Percentiles rank a stretch among this genome's conserved stretches.
phyloP scores from a whole-genome alignment of 257 asterid species.

The Jacaranda copaia region DNA sequence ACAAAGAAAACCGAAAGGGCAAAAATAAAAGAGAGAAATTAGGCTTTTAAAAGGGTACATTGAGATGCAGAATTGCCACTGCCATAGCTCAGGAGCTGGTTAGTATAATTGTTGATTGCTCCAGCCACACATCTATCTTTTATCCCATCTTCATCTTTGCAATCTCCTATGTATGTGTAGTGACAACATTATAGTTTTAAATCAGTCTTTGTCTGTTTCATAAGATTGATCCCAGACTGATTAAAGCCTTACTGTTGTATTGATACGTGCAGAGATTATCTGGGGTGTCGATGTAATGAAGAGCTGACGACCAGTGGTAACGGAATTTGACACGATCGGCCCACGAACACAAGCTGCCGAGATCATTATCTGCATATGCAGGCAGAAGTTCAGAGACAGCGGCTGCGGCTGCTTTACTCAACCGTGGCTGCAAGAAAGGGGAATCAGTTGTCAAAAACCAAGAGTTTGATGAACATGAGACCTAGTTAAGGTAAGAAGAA shows the following conservation, averaged over 20 bases:
- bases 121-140: constrained; percentile 84
- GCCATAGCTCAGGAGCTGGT: constrained; percentile 65
- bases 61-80: constrained; percentile 44
- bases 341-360: constrained; percentile 83
- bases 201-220: background rate
- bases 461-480: background rate
- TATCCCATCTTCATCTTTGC: constrained; percentile 79
- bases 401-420: constrained; percentile 70
- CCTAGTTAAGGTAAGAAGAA: background rate
- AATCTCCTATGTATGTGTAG: constrained; percentile 61
- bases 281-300: constrained; percentile 83
- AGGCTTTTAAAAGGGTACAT: constrained; percentile 42
- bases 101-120: constrained; percentile 88
- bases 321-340: constrained; percentile 75
- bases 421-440: constrained; percentile 54
- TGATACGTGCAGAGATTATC: constrained; percentile 76
- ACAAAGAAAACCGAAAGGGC: background rate
- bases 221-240: background rate
- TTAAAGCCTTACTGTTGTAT: constrained; percentile 61
- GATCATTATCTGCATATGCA: constrained; percentile 57
- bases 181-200: background rate
- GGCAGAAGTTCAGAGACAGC: constrained; percentile 79
- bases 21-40: background rate
- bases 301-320: constrained; percentile 82
- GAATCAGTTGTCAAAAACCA: background rate